Percentiles rank a stretch among this genome's conserved stretches.
These are phyloP conservation scores for Erysiphe pisi DNA, from an alignment of 2,329 filamentous ascomycete species.

Conservation along the genomic window DNA sequence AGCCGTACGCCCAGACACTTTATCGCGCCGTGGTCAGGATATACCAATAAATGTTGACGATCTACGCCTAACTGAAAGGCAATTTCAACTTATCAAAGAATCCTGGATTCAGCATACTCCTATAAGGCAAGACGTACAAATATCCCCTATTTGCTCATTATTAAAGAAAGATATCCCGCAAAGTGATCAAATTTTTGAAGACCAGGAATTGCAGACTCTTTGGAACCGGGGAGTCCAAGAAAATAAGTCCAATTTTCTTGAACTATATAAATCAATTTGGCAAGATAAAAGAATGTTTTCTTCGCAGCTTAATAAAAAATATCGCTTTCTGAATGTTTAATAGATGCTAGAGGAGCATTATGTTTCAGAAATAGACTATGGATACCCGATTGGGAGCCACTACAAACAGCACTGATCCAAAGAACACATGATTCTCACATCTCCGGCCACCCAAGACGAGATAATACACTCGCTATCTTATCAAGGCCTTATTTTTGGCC, in stretches of 20 bases:
- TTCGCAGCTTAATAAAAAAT: background rate
- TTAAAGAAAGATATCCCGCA: background rate
- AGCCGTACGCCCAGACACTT: background rate
- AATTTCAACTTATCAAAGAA: background rate
- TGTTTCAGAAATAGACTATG: constrained; percentile 16
- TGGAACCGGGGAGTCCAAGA: background rate
- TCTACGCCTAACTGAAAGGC: background rate
- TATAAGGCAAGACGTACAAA: background rate
- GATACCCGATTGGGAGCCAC: background rate
- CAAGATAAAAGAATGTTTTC: background rate
- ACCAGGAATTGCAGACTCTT: background rate
- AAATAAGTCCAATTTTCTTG: background rate
- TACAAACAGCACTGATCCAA: too few species aligned
- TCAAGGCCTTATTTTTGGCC: too few species aligned
- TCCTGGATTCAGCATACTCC: background rate
- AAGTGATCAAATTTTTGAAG: background rate
- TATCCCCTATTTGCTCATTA: too few species aligned
- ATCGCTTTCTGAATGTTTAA: background rate
- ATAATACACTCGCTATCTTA: too few species aligned
- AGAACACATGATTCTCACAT: too few species aligned
- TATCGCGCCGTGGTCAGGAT: constrained; percentile 1
- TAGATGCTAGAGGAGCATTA: background rate
- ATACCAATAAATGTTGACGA: background rate
- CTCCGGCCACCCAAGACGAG: too few species aligned
- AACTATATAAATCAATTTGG: background rate